These are phyloP conservation scores for Apiospora marii DNA, from an alignment of 2,329 filamentous ascomycete genomes.

Conservation along the genomic window DNA sequence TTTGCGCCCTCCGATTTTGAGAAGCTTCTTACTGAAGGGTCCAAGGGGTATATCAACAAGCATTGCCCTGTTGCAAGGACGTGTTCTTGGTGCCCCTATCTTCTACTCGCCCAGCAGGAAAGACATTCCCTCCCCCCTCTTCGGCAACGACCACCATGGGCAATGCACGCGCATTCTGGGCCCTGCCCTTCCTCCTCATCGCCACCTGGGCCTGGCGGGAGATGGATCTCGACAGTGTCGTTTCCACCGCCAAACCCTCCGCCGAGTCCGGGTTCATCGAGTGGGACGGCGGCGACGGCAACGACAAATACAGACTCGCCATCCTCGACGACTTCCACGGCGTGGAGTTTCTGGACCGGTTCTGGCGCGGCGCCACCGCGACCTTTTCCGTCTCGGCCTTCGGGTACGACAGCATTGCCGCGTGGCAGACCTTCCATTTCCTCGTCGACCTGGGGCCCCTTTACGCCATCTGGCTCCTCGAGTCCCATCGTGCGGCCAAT, in stretches of 20 bases:
- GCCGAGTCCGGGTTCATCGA: too few species aligned
- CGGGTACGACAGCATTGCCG: conserved; percentile 32
- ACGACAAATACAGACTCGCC: conserved; percentile 28
- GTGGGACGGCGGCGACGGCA: not conserved
- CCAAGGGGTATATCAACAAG: too few species aligned
- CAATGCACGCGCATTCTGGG: not conserved
- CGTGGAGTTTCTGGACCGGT: conserved; percentile 29
- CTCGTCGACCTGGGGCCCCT: conserved; percentile 36
- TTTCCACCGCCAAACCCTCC: too few species aligned
- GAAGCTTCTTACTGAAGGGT: too few species aligned
- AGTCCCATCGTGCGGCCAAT: conserved; percentile 31
- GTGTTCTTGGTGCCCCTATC: too few species aligned
- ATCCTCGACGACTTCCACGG: conserved; percentile 32
- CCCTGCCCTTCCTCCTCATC: not conserved
- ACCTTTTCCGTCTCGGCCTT: conserved; percentile 34
- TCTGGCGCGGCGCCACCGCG: conserved; percentile 32
- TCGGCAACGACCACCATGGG: too few species aligned
- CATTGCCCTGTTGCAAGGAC: too few species aligned
- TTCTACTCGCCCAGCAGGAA: too few species aligned
- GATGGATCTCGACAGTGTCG: too few species aligned
- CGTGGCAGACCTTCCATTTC: conserved; percentile 37
- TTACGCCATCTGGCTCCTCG: conserved; percentile 36
- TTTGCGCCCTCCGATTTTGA: too few species aligned
- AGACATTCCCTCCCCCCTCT: too few species aligned
- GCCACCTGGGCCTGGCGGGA: not conserved